Base-by-base conservation (phyloP, 148 eudicot species). In the Fallopia convolvulus region DNA sequence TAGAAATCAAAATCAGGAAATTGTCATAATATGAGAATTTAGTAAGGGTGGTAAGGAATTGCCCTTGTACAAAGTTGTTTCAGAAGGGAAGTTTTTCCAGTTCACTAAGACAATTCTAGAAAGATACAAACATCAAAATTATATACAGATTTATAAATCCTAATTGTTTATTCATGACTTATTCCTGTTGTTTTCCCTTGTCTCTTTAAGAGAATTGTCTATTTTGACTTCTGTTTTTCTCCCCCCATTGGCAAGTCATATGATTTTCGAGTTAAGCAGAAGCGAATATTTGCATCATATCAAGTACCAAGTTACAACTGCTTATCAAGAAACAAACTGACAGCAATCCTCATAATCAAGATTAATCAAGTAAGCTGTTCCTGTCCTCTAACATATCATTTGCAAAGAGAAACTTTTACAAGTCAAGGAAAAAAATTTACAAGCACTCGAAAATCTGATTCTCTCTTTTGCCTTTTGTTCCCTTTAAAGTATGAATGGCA, bases 1-100 rank as follows among this genome's bases (percentile, higher is more conserved):
- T 66, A 63, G 77, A 66, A 75, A 80, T 71, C 55, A 70, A 39
- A 33, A 68, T 23, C 12, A 47, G 13, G 39, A 33, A 32, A 33
- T 6, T 32, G 23, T 13, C 50, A 23, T 30, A 61, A 23, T 3
- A 61, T 30, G 39, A 30, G 10, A 61, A 26, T 61, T 26, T 26
- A 23, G 70, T 9, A 61, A 23, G 15, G 17, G 39, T 61, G 10
- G 33, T 58, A 20, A 58, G 39, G 36, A 30, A 12, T 61, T 61
- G 14, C 39, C 33, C 39, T 61, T 61, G 70, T 4, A 36, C 39
- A 36, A 36, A 2, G 39, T 36, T 36, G 39, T 36, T 58, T 7
- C 8, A 32, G 7, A 58, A 58, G 32, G 30, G 6, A 50, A 15
- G 6, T 50, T 50, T 3, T 3, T 14, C 56, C 20, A 50, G 56